These are phyloP conservation scores for Cutaneotrichosporon dermatis DNA, from an alignment of 1,284 basidiomycete species.

Conservation along the genomic window DNA sequence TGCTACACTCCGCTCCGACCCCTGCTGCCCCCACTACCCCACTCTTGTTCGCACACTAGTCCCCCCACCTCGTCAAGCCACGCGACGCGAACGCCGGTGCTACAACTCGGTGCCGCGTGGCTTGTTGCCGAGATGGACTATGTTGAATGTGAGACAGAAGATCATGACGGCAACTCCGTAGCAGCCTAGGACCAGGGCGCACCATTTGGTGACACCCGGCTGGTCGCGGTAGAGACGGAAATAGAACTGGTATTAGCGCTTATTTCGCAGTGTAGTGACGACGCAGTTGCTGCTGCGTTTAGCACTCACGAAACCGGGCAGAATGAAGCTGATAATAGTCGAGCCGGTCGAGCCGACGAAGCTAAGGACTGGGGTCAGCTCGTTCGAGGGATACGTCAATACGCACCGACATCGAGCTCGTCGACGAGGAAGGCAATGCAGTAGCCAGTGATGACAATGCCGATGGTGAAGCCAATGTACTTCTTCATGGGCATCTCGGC, in stretches of 20 bases:
- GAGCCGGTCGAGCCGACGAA: conserved; percentile 97
- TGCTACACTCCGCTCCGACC: neutral
- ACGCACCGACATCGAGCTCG: conserved; percentile 73
- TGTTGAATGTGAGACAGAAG: conserved; percentile 76
- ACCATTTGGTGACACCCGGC: conserved; percentile 57
- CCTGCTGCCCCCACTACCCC: neutral
- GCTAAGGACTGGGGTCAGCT: conserved; percentile 63
- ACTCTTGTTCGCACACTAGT: neutral
- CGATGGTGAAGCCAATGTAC: conserved; percentile 68
- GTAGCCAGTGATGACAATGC: conserved; percentile 62
- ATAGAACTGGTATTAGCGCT: conserved; percentile 56
- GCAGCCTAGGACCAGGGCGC: conserved; percentile 62
- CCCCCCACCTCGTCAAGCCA: neutral
- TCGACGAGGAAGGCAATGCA: conserved; percentile 77
- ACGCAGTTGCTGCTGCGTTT: no score
- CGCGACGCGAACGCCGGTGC: no score
- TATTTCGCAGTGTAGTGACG: no score
- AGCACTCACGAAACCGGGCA: conserved; percentile 61
- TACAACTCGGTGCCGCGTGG: neutral
- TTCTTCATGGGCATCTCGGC: conserved; percentile 67
- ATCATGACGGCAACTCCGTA: conserved; percentile 80
- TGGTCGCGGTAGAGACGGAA: conserved; percentile 65
- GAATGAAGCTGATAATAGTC: conserved; percentile 93
- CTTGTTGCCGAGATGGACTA: conserved; percentile 55
- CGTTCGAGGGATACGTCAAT: neutral